phyloP scores from a whole-genome alignment of 1,284 basidiomycete species.

The Sphaerobolus stellatus region DNA sequence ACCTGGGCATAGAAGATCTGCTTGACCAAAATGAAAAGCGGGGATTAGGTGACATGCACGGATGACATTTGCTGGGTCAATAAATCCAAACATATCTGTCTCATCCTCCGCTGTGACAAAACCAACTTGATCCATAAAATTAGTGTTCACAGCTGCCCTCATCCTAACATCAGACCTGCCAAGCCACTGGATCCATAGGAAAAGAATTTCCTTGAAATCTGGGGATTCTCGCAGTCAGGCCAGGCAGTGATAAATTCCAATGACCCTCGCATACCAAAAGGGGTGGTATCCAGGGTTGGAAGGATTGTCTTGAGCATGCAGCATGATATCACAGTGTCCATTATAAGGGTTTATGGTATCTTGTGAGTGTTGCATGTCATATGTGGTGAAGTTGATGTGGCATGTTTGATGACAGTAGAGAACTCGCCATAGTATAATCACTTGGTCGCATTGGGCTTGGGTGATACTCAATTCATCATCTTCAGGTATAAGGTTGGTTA shows the following conservation, averaged over 20 bases:
- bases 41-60: conserved; percentile 16
- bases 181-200: conserved; percentile 18
- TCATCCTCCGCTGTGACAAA: conserved; percentile 10
- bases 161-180: background rate
- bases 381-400: conserved; percentile 44
- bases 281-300: conserved; percentile 17
- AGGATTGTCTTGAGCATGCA: conserved; percentile 19
- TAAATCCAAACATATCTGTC: conserved; percentile 14
- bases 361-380: conserved; percentile 37
- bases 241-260: conserved; percentile 39
- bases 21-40: conserved; percentile 7
- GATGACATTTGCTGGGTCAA: conserved; percentile 14
- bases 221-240: background rate
- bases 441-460: no score
- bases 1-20: background rate
- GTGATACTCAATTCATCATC: no score
- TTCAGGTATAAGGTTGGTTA: no score
- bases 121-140: conserved; percentile 7
- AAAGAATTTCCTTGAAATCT: conserved; percentile 9
- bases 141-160: background rate
- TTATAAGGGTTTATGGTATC: conserved; percentile 27
- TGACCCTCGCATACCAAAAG: conserved; percentile 36
- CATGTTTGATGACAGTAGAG: background rate
- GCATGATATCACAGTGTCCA: conserved; percentile 22
- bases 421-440: no score